Base-by-base conservation (phyloP, 108 stramenopile genomes). In the Parietichytrium sp. region DNA sequence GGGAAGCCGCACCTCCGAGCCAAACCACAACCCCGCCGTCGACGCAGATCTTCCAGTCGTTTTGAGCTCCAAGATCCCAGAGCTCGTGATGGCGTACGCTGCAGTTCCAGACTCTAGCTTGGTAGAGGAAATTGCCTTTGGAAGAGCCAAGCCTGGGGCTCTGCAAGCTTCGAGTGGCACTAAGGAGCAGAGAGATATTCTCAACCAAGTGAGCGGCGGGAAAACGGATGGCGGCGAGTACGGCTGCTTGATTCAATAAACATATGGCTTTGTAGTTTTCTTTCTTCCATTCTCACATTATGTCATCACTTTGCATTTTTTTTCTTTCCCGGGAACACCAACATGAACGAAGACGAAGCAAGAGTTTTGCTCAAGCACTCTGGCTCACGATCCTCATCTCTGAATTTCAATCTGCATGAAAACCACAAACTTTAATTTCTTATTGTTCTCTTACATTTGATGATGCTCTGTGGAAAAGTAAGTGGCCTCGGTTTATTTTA, bases 11-110 rank as follows among this genome's bases (percentile, higher is more conserved):
- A 7, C 33, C 1, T 33, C 23, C 2, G 61, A 72, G 16, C 61
- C 61, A n/a, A 42, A 72, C 61, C 61, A 72, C 61, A 42, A 45
- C 13, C 61, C 61, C 13, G 61, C 61, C 42, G 61, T 72, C 33
- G 61, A 72, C 42, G 61, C 61, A 16, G 16, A 72, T 33, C 6
- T 72, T 20, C 61, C 61, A 6, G 61, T 72, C 61, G 45, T 72
- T 45, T 42, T 72, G 23, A 45, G 38, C 1, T 33, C 36, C 61
- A 36, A 45, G 38, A 72, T 72, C 2, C 61, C 61, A 6, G 10
- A 72, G 29, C 42, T 72, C 10, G 61, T 72, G 23, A n/a, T 42
- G 23, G 61, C 61, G n/a, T 72, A 72, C 20, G 61, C 61, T 42
- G 36, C 61, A 10, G 61, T 72, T 15, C 38, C 61, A 31, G 61